Evolutionary conservation across 148 eudicot species (phyloP), one percentile per base, ranked within the genome.

Genomic region (Arbutus unedo): DNA sequence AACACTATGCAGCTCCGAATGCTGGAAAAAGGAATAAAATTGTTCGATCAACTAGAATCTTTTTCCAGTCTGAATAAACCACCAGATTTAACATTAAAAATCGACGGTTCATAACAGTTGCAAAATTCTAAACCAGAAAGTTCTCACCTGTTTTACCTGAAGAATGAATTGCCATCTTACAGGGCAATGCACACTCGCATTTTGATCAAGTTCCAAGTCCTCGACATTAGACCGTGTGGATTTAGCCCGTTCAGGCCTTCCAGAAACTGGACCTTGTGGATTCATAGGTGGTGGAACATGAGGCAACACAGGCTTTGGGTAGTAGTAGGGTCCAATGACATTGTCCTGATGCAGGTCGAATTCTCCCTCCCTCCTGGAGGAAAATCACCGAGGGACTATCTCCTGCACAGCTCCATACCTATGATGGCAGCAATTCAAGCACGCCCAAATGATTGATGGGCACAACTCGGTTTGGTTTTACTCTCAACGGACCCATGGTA

Each of bases 321-420:
- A 72, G 19, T 57, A 13, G 50, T 73, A 74, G 45, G 75, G 31
- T 66, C 76, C 77, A 44, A 64, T 66, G 60, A 50, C 56, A 78
- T 66, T 77, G 55, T 25, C 48, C 43, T 31, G 72, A 2, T 54
- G 60, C 13, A 48, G 77, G 49, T 45, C 47, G 19, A 45, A 38
- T 57, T 51, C 38, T 31, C 44, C 59, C 54, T 62, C 83, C 72
- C 68, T 81, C 80, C 31, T 68, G 54, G 54, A 75, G 18, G 83
- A 41, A 16, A 48, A 59, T 57, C 45, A 78, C 67, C 18, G 79
- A 59, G 18, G 82, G 15, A 49, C 62, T 74, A 72, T 55, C 59
- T 81, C 78, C 23, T 66, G 82, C 15, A 48, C 45, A 54, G 77
- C 56, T 45, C 59, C 23, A 49, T 67, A 86, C 81, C 85, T 80